Evolutionary conservation across 768 basidiomycete species (phyloP).

Genomic region (Gautieria morchelliformis): DNA sequence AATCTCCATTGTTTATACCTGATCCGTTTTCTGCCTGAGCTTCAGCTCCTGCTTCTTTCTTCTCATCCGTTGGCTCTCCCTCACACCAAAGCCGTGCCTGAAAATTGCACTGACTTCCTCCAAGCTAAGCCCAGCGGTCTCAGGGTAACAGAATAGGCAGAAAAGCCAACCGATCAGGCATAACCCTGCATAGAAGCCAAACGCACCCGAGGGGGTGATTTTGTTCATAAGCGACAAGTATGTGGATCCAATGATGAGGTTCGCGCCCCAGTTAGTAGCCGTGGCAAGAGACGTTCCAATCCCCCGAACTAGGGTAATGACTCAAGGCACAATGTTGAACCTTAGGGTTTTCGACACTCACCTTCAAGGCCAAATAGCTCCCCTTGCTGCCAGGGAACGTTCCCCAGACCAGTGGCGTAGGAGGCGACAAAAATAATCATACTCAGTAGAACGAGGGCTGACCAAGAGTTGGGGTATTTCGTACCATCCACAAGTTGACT

Average conservation of each 20-base stretch:
- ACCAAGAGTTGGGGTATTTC: conserved; percentile 52
- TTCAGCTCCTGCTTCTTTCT: conserved; percentile 34
- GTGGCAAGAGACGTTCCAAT: conserved; percentile 69
- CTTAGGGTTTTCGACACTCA: conserved; percentile 14
- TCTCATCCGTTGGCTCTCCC: conserved; percentile 43
- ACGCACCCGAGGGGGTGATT: conserved; percentile 68
- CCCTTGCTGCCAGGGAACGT: conserved; percentile 83
- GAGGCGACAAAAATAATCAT: conserved; percentile 80
- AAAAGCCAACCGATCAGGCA: conserved; percentile 65
- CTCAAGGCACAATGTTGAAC: too few relatives aligned
- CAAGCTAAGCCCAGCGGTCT: conserved; percentile 65
- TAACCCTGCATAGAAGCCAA: conserved; percentile 67
- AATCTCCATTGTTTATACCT: too few relatives aligned
- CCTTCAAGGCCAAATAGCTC: conserved; percentile 75
- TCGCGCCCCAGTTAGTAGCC: conserved; percentile 70
- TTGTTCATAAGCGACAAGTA: conserved; percentile 70
- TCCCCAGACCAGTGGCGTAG: conserved; percentile 71
- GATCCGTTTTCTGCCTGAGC: background rate
- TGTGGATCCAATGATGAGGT: conserved; percentile 69
- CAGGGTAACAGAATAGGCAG: conserved; percentile 63
- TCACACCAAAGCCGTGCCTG: conserved; percentile 52
- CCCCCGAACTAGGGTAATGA: conserved; percentile 44
- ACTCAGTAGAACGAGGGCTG: conserved; percentile 58
- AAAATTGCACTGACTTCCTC: conserved; percentile 62
- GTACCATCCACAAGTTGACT: conserved; percentile 50